Evolutionary conservation across 169 alveolate genomes (phyloP).

Genomic region (Eimeria necatrix): DNA sequence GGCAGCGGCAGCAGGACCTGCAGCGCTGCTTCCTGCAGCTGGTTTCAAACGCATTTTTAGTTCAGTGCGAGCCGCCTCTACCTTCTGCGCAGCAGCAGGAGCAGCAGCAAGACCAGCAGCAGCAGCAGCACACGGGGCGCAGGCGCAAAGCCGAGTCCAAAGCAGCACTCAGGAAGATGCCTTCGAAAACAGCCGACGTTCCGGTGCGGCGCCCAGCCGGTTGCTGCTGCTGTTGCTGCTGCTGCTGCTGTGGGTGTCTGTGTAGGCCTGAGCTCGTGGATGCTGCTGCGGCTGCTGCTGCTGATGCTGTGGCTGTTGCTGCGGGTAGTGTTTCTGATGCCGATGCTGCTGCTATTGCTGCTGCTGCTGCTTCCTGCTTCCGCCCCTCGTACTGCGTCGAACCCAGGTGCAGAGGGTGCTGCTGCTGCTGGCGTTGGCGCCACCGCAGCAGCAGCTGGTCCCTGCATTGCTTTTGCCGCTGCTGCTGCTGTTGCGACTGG

Average conservation of each 20-base stretch:
- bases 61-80: constrained; percentile 54
- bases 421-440: neutral
- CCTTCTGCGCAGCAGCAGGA: neutral
- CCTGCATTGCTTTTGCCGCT: neutral
- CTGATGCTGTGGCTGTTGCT: neutral
- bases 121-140: neutral
- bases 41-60: constrained; percentile 25
- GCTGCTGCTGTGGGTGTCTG: neutral
- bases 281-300: constrained; percentile 12
- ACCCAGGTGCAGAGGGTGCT: neutral
- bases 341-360: neutral
- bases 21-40: constrained; percentile 60
- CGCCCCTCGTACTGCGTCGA: too few relatives aligned
- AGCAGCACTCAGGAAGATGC: neutral
- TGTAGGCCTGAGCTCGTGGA: neutral
- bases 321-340: too few relatives aligned
- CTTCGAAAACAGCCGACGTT: constrained; percentile 6
- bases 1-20: neutral
- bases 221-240: neutral
- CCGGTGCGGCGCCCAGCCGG: neutral
- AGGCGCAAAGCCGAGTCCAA: constrained; percentile 28
- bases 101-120: neutral
- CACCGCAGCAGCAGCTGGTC: neutral
- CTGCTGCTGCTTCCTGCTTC: constrained; percentile 5
- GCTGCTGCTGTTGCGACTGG: neutral